These are phyloP conservation scores for Flueggea neowawraea DNA, from an alignment of 441 rosid genomes.

Conservation along the genomic window DNA sequence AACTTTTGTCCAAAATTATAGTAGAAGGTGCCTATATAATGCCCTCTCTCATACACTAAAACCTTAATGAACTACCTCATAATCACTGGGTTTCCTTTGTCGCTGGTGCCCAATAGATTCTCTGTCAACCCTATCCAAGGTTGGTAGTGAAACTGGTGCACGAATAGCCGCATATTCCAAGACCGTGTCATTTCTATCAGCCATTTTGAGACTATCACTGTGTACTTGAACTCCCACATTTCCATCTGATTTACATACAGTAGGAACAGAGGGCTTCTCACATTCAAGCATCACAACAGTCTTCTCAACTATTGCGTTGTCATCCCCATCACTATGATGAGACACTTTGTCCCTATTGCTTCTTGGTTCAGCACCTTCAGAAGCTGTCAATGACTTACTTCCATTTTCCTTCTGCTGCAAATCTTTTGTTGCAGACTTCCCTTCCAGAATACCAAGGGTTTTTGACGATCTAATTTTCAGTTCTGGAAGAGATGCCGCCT, in stretches of 20 bases:
- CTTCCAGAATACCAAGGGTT: conserved; percentile 29
- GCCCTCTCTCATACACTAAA: background rate
- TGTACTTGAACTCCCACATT: conserved; percentile 27
- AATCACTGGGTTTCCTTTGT: conserved; percentile 27
- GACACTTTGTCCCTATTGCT: conserved; percentile 32
- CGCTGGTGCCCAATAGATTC: conserved; percentile 20
- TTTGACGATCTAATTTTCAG: conserved; percentile 62
- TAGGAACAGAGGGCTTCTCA: conserved; percentile 48
- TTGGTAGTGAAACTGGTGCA: conserved; percentile 31
- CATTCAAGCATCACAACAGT: conserved; percentile 67
- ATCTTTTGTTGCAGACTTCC: conserved; percentile 38
- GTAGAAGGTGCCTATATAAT: background rate
- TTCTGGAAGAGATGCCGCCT: conserved; percentile 91
- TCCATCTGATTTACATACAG: conserved; percentile 30
- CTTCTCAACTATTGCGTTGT: conserved; percentile 70
- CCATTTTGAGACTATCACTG: conserved; percentile 10
- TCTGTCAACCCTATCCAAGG: conserved; percentile 31
- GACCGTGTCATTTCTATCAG: conserved; percentile 27
- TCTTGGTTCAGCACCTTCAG: conserved; percentile 32
- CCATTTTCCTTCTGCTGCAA: conserved; percentile 27
- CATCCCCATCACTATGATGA: conserved; percentile 48
- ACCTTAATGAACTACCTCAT: conserved; percentile 40
- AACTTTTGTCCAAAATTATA: background rate
- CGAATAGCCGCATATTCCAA: conserved; percentile 35
- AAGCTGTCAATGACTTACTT: conserved; percentile 30